phyloP scores from a whole-genome alignment of 2,329 filamentous ascomycete species.

The Fusarium veterinarium region DNA sequence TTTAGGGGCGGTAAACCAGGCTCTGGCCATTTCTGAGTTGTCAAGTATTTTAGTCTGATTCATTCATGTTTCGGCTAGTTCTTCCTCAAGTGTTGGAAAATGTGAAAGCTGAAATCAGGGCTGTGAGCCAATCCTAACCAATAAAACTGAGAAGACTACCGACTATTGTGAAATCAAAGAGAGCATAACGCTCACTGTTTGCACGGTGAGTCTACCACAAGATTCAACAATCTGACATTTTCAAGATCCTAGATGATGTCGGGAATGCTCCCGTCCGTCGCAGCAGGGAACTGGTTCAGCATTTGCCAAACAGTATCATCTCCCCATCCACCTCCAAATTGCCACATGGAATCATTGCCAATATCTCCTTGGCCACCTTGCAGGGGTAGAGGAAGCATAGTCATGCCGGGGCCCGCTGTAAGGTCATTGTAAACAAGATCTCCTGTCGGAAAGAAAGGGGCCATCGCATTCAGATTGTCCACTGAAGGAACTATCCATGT shows the following conservation, averaged over 20 bases:
- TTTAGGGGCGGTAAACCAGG: not conserved
- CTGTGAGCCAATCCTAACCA: not conserved
- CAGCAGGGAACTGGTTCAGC: slow-evolving; percentile 61
- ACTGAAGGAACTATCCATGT: slow-evolving; percentile 57
- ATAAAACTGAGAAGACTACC: not conserved
- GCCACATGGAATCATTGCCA: slow-evolving; percentile 50
- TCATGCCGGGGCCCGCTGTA: slow-evolving; percentile 53
- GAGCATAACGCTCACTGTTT: not conserved
- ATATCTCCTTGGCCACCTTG: slow-evolving; percentile 4
- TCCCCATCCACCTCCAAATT: slow-evolving; percentile 67
- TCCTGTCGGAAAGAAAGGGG: slow-evolving; percentile 67
- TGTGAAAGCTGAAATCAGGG: not conserved
- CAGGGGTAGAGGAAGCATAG: slow-evolving; percentile 34
- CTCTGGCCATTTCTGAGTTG: not conserved
- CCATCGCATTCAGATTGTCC: slow-evolving; percentile 63
- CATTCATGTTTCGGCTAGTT: not conserved
- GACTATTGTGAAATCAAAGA: not conserved
- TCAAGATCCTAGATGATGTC: not conserved
- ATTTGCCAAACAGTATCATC: slow-evolving; percentile 68
- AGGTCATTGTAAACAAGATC: slow-evolving; percentile 69
- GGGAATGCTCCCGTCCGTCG: slow-evolving; percentile 17
- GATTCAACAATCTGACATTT: not conserved
- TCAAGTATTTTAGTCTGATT: not conserved
- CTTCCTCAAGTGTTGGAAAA: not conserved
- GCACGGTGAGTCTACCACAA: not conserved